phyloP scores from a whole-genome alignment of 1,284 basidiomycete species.

The Xerocomus nothofagi region DNA sequence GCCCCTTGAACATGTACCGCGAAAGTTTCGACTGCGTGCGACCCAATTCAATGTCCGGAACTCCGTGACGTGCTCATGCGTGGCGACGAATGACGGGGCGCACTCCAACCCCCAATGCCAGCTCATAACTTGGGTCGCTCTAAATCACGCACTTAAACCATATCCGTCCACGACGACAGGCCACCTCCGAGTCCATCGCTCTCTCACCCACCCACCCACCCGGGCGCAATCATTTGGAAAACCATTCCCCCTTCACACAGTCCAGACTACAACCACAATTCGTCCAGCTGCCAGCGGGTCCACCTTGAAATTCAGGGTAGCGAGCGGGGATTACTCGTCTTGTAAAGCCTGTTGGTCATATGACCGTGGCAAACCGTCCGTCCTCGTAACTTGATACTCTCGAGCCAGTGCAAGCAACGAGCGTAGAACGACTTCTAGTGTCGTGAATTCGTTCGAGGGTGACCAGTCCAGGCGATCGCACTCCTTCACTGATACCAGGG shows the following conservation, averaged over 20 bases:
- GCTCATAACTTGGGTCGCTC: not conserved
- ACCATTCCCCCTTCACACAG: slow-evolving; percentile 13
- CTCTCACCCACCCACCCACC: slow-evolving; percentile 16
- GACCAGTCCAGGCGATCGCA: slow-evolving; percentile 4
- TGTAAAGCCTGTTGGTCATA: slow-evolving; percentile 17
- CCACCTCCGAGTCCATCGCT: slow-evolving; percentile 21
- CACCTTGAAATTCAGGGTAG: slow-evolving; percentile 32
- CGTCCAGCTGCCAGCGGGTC: slow-evolving; percentile 17
- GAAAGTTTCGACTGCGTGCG: slow-evolving; percentile 27
- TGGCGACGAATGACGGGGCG: slow-evolving; percentile 2
- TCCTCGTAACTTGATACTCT: not conserved
- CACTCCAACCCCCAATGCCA: no score
- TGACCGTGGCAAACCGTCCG: slow-evolving; percentile 21
- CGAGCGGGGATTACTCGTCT: slow-evolving; percentile 33
- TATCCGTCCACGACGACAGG: slow-evolving; percentile 9
- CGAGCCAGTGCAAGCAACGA: not conserved
- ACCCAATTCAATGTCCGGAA: slow-evolving; percentile 33
- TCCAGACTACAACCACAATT: slow-evolving; percentile 12
- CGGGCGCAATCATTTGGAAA: slow-evolving; percentile 22
- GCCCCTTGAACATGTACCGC: slow-evolving; percentile 16
- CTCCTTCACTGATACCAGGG: slow-evolving; percentile 7
- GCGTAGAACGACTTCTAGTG: no score
- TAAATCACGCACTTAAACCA: slow-evolving; percentile 14
- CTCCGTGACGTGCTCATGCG: slow-evolving; percentile 27
- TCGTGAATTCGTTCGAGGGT: slow-evolving; percentile 2